phyloP scores from a whole-genome alignment of 495 filamentous ascomycete genomes.

The Cercophora samala region DNA sequence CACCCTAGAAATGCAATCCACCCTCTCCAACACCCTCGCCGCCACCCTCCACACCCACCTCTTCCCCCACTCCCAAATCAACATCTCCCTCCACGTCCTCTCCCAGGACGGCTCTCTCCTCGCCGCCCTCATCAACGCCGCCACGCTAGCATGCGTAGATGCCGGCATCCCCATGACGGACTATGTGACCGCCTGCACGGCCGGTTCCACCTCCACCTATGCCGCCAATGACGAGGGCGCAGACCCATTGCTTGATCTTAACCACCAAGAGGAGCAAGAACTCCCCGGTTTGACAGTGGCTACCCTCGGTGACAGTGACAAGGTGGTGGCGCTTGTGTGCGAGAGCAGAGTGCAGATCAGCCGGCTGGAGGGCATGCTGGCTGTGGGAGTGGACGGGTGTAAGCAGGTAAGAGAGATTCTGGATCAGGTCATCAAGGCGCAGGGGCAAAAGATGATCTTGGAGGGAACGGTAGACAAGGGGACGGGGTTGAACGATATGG shows the following conservation, averaged over 20 bases:
- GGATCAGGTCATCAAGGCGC: slow-evolving; percentile 63
- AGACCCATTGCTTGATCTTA: slow-evolving; percentile 87
- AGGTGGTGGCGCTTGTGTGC: slow-evolving; percentile 74
- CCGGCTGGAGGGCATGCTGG: slow-evolving; percentile 85
- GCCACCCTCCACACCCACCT: slow-evolving; percentile 76
- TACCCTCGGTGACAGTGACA: slow-evolving; percentile 68
- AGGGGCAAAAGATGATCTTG: slow-evolving; percentile 62
- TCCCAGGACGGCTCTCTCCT: slow-evolving; percentile 87
- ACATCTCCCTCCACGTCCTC: slow-evolving; percentile 80
- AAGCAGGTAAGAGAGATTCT: slow-evolving; percentile 75
- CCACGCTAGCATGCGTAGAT: slow-evolving; percentile 87
- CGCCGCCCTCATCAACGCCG: slow-evolving; percentile 84
- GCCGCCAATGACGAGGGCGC: slow-evolving; percentile 62
- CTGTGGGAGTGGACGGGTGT: slow-evolving; percentile 88
- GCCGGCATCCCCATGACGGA: slow-evolving; percentile 93
- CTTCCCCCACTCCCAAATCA: slow-evolving; percentile 84
- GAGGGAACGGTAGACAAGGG: slow-evolving; percentile 51
- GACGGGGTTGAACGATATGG: slow-evolving; percentile 41
- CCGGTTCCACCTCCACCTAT: slow-evolving; percentile 69
- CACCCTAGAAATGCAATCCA: slow-evolving; percentile 73
- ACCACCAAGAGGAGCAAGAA: slow-evolving; percentile 81
- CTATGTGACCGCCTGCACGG: slow-evolving; percentile 83
- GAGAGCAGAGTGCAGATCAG: slow-evolving; percentile 76
- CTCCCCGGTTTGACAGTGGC: slow-evolving; percentile 84
- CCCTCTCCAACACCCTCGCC: slow-evolving; percentile 69